phyloP scores from a whole-genome alignment of 768 basidiomycete species.

The Lactarius quietus region DNA sequence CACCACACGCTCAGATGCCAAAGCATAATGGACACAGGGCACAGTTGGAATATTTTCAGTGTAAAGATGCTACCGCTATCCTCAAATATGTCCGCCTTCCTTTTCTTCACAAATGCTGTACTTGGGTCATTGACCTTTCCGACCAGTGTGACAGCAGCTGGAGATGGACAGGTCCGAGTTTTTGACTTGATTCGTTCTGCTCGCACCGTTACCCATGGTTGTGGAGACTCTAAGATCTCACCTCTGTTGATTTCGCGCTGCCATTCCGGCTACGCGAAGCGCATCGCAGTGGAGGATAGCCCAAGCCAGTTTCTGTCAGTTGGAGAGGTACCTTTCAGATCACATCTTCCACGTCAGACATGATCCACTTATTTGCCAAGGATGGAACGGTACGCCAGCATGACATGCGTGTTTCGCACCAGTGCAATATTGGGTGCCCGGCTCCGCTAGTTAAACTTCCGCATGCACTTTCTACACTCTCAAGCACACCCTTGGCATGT shows the following conservation, averaged over 20 bases:
- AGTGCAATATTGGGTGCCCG: constrained; percentile 63
- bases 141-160: constrained; percentile 64
- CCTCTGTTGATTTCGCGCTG: constrained; percentile 56
- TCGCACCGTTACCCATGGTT: neutral
- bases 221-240: neutral
- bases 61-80: constrained; percentile 76
- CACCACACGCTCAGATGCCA: constrained; percentile 54
- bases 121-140: constrained; percentile 15
- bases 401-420: constrained; percentile 68
- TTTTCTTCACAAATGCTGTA: neutral
- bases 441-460: constrained; percentile 64
- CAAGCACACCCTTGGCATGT: constrained; percentile 73
- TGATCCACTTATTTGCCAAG: constrained; percentile 39
- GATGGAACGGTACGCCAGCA: constrained; percentile 89
- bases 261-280: constrained; percentile 69
- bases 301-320: constrained; percentile 74
- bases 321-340: constrained; percentile 54
- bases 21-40: constrained; percentile 73
- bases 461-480: constrained; percentile 66
- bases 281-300: constrained; percentile 75
- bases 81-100: constrained; percentile 59
- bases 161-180: constrained; percentile 72
- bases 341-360: constrained; percentile 29
- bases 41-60: constrained; percentile 82
- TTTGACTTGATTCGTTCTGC: constrained; percentile 51